A percentile compares a stretch with the other conserved stretches of the same genome.
phyloP scores from a whole-genome alignment of 768 basidiomycete species.

The Mycena rebaudengoi region DNA sequence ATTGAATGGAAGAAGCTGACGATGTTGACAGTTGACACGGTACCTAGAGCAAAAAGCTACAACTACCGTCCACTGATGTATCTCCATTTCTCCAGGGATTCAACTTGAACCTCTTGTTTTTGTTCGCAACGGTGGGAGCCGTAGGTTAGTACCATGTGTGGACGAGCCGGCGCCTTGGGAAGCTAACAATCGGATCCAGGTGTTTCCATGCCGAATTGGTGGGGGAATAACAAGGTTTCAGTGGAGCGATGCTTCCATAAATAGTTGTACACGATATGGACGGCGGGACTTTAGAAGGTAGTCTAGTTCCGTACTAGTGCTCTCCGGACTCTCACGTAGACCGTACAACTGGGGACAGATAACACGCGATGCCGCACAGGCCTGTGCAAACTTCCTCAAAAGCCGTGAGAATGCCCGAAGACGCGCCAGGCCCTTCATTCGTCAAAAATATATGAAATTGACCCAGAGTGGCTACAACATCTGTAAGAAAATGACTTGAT shows the following conservation, averaged over 20 bases:
- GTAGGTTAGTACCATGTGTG: not conserved
- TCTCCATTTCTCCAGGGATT: not conserved
- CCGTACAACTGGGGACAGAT: not conserved
- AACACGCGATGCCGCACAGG: not conserved
- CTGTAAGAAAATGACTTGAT: no score
- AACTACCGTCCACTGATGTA: not conserved
- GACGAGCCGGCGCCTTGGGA: no score
- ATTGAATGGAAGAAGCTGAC: no score
- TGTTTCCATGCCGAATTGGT: not conserved
- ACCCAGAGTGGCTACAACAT: no score
- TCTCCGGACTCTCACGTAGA: not conserved
- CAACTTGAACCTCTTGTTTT: not conserved
- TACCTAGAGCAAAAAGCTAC: no score
- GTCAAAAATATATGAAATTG: not conserved
- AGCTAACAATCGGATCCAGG: not conserved
- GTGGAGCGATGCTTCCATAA: slow-evolving; percentile 6
- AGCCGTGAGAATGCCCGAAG: not conserved
- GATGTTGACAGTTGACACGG: slow-evolving; percentile 2
- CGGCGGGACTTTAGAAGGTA: no score
- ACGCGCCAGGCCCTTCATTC: not conserved
- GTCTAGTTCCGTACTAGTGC: not conserved
- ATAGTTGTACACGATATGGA: no score
- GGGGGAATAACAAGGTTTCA: not conserved
- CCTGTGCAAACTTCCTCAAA: not conserved
- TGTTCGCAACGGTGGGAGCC: not conserved